phyloP scores from a whole-genome alignment of 106 monocot genomes.

The Phalaenopsis aphrodite region DNA sequence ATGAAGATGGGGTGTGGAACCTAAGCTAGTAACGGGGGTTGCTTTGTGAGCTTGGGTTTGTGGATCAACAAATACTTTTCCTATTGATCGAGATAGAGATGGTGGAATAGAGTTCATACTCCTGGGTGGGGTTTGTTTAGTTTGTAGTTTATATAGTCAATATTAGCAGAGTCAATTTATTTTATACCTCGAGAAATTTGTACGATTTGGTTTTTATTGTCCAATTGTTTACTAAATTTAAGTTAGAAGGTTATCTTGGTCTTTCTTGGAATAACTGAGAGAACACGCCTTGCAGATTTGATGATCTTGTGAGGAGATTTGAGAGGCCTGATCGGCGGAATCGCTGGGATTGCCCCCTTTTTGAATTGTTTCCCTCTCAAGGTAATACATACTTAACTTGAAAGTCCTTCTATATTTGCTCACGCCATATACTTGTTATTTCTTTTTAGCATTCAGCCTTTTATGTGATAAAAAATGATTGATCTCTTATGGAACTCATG shows the following conservation, averaged over 20 bases:
- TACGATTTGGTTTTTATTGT: neutral
- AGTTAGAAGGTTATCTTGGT: neutral
- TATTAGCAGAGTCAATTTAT: neutral
- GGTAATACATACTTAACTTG: slow-evolving; percentile 28
- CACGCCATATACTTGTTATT: neutral
- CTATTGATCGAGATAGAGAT: no score
- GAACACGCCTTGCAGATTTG: slow-evolving; percentile 43
- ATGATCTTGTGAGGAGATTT: slow-evolving; percentile 76
- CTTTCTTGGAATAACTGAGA: neutral
- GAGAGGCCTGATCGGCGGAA: slow-evolving; percentile 85
- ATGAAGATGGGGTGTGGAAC: neutral
- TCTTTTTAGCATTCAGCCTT: neutral
- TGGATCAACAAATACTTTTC: no score
- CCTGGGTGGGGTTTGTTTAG: neutral
- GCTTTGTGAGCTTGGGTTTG: no score
- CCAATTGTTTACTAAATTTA: neutral
- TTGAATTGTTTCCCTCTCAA: slow-evolving; percentile 77
- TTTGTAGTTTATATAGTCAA: neutral
- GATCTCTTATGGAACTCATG: neutral
- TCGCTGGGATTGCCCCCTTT: slow-evolving; percentile 97
- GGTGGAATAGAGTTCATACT: neutral
- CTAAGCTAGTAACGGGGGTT: neutral
- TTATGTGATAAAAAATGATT: neutral
- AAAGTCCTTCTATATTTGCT: neutral
- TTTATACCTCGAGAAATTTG: neutral